Evolutionary conservation across 441 rosid genomes (phyloP), one percentile per base, ranked within the genome.

Genomic region (Manihot esculenta): DNA sequence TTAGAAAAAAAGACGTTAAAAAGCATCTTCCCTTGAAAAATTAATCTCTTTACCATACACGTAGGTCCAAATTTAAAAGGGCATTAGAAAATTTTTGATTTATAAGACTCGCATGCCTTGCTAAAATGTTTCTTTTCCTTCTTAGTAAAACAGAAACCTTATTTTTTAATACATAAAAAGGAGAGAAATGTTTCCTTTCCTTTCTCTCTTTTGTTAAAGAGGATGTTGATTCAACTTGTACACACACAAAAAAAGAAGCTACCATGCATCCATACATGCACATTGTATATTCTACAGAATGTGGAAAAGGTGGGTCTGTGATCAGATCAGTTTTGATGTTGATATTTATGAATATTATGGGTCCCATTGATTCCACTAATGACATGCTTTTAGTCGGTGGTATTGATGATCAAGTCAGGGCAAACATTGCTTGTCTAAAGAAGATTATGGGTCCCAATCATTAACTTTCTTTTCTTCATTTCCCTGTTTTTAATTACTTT

Each of bases 101-200:
- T n/a, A n/a, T n/a, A 33, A 70, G 73, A 65, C 66, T 77, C 76
- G 80, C 77, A 77, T 75, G 80, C 59, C 62, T 53, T 68, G 33
- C 74, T 38, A 38, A n/a, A n/a, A 38, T 53, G 9, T 50, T 15
- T 17, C 5, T 50, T 51, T 57, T 72, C 50, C 67, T 69, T 73
- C 62, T 72, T 57, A 71, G 59, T 71, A 72, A 78, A 80, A 77
- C 30, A 71, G 61, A 33, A 80, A 72, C 69, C 44, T 68, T 76
- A 83, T 85, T 85, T 81, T 78, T 72, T 71, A 68, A 79, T 79
- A 63, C 88, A 83, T 86, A 72, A 79, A 86, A 86, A 88, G 90
- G 64, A 79, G 87, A 78, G 88, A 81, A 77, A 65, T 79, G 85
- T 84, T 80, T 83, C 79, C 67, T 49, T 72, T 67, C 64, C 53